A percentile compares a stretch with the other conserved stretches of the same genome.
Evolutionary conservation across 768 basidiomycete genomes (phyloP).

Genomic region (Thelephora aurantiotincta): DNA sequence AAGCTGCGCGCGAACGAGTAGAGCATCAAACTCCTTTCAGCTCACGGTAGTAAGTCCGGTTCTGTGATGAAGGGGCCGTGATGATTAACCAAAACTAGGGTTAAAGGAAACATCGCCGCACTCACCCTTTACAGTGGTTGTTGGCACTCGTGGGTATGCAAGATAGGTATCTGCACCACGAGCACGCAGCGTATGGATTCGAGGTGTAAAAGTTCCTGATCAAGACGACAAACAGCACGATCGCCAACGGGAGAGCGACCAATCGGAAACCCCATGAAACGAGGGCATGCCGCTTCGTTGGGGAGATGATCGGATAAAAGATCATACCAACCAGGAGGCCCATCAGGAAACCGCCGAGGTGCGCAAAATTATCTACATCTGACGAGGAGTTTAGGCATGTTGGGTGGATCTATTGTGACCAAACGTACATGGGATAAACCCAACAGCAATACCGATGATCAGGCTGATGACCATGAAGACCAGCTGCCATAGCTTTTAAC

Average conservation of each 20-base stretch:
- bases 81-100: no score
- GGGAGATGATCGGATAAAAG: constrained; percentile 83
- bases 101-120: constrained; percentile 1
- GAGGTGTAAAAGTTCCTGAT: constrained; percentile 82
- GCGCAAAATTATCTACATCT: constrained; percentile 90
- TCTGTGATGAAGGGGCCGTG: no score
- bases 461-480: constrained; percentile 78
- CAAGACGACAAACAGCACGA: constrained; percentile 74
- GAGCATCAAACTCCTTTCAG: no score
- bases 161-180: constrained; percentile 80
- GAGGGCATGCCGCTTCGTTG: constrained; percentile 53
- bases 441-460: constrained; percentile 73
- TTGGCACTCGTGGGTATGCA: constrained; percentile 73
- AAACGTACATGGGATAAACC: constrained; percentile 64
- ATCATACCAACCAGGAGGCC: constrained; percentile 71
- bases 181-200: constrained; percentile 72
- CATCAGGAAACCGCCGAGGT: constrained; percentile 80
- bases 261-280: constrained; percentile 66
- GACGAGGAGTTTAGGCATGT: constrained; percentile 6
- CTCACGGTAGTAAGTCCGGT: no score
- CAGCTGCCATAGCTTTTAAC: constrained; percentile 31
- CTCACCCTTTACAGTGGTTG: constrained; percentile 45
- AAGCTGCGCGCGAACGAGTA: no score
- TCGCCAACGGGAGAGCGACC: constrained; percentile 56
- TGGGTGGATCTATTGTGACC: background rate